Base-by-base conservation (phyloP, 2,329 filamentous ascomycete species). In the Colletotrichum viniferum region DNA sequence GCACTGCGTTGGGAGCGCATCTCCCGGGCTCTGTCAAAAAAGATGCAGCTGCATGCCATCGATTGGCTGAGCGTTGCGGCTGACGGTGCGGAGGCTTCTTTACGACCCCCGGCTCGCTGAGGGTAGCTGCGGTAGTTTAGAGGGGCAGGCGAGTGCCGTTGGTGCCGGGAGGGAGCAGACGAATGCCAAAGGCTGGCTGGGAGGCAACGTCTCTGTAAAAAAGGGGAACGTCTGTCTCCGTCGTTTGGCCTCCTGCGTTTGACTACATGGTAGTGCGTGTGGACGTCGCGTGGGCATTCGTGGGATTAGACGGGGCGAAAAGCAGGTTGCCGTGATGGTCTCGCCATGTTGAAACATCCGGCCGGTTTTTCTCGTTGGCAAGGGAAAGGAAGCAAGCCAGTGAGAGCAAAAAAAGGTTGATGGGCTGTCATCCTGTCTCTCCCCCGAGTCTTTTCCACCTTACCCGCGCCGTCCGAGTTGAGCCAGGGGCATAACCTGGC, bases 11-110 rank as follows among this genome's bases (percentile, higher is more conserved):
- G 43, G 43, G 43, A 52, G 43, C 12, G 43, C 43, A 21, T 52
- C 43, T 52, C n/a, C 43, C 43, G n/a, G 43, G n/a, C 30, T 64
- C 32, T 75, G 63, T 75, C 73, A 63, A 75, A 64, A 63, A 75
- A 68, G 43, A 58, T 73, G 69, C 73, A 38, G 73, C 58, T 73
- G 43, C 56, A 65, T 26, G 43, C 26, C 56, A 52, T 43, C 32
- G 69, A 75, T 75, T 75, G 73, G 73, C 63, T 69, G 69, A 43
- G 63, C 69, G 69, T 65, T 73, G 63, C 73, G 69, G 69, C 69
- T 75, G 62, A 71, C 55, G 69, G 48, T 61, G 61, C 68, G 55
- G 72, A 67, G 69, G n/a, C 26, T 18, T 24, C 38, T 34, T 4
- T 62, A 12, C 28, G 1, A 18, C 56, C 67, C 71, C 72, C 61